These are phyloP conservation scores for Penicillium angulare DNA, from an alignment of 495 filamentous ascomycete genomes.

Conservation along the genomic window DNA sequence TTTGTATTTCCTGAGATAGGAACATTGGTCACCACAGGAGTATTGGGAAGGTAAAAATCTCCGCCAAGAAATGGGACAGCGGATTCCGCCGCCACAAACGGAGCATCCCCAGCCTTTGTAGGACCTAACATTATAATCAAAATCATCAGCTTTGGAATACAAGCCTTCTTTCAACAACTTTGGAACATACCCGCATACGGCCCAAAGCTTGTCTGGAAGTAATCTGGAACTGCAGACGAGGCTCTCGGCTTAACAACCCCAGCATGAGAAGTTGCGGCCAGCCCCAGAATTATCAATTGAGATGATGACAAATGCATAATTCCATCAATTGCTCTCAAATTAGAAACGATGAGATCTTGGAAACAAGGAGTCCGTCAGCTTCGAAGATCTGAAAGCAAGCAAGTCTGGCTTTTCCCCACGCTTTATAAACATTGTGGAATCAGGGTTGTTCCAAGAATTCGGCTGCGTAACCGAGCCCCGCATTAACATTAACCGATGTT, in stretches of 20 bases:
- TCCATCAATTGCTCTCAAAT: too few relatives aligned
- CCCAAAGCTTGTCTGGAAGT: constrained; percentile 48
- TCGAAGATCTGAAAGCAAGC: too few relatives aligned
- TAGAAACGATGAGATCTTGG: too few relatives aligned
- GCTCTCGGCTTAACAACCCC: background rate
- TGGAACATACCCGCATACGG: constrained; percentile 1
- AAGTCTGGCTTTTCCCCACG: too few relatives aligned
- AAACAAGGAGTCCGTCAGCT: too few relatives aligned
- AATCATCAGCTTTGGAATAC: background rate
- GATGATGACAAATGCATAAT: background rate
- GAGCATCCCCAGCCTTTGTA: background rate
- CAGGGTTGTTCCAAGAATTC: too few relatives aligned
- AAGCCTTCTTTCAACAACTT: background rate
- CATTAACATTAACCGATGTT: too few relatives aligned
- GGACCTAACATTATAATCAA: background rate
- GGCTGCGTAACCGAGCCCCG: too few relatives aligned
- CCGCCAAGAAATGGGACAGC: background rate
- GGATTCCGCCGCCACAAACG: background rate
- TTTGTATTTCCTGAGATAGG: background rate
- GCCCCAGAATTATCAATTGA: background rate
- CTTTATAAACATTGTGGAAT: too few relatives aligned
- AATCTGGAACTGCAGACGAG: constrained; percentile 41
- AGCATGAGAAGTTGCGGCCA: background rate
- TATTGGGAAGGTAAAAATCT: background rate
- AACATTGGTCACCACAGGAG: background rate